Base-by-base conservation (phyloP, 1,284 basidiomycete genomes). In the Apiotrichum brassicae region DNA sequence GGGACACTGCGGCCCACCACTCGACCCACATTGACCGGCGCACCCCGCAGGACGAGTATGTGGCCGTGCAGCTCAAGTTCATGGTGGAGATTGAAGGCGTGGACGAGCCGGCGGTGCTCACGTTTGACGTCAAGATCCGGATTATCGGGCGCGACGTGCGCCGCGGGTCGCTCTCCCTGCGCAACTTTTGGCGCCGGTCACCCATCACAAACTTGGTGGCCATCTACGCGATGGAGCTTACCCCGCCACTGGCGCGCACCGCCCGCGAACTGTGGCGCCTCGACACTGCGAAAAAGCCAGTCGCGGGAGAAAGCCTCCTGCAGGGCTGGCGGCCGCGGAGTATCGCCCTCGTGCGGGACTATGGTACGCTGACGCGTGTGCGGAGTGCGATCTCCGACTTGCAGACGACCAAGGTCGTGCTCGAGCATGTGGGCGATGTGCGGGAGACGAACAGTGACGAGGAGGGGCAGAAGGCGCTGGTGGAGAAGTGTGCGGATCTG, bases 1-100 rank as follows among this genome's bases (percentile, higher is more conserved):
- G 94, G 94, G 95, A 98, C 73, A 89, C 88, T 3, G 89, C 90
- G 52, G 77, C 90, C 6, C 94, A 97, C 72, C 84, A 92, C 62
- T 92, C 88, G 4, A 71, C 82, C 16, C 77, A 93, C 46, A 78
- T 98, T 52, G 94, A 97, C 70, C 81, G 85, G 16, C 82, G 89
- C 20, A 97, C 94, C 1, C 77, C 81, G 1, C 66, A 80, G 5
- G 83, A 83, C 38, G 87, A 93, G 57, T 82, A 87, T 20, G 78
- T 95, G 9, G 75, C 97, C 30, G 70, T 97, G 28, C 84, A 86
- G 59, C 65, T 95, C 3, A 79, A 77, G 24, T 91, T 85, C 79
- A 78, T 82, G 24, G 80, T 97, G 16, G 84, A 82, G 9, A 82
- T 93, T n/a, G 86, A 88, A 43, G 84, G 80, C 12, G 90, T 91